Conservation (phyloP, 1,284 basidiomycete species). For the Trichosporon sp. region DNA sequence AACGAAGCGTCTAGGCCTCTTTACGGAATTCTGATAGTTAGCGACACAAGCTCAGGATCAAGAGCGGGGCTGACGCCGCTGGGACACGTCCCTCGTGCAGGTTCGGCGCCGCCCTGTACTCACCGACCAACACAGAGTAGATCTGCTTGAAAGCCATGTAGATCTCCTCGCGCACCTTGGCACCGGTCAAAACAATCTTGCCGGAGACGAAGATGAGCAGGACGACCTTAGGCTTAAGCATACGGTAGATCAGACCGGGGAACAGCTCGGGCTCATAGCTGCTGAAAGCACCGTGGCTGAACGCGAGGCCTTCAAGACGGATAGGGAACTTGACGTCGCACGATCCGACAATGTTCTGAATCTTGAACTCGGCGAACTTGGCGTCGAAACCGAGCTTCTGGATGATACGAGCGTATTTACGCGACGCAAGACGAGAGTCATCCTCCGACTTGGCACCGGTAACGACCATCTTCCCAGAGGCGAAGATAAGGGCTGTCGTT, state of each 20-base stretch:
- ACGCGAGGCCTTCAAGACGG: slow-evolving; percentile 94
- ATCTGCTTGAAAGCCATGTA: slow-evolving; percentile 99
- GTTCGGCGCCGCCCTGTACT: slow-evolving; percentile 25
- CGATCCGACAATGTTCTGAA: slow-evolving; percentile 98
- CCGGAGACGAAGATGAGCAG: slow-evolving; percentile 98
- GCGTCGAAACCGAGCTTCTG: slow-evolving; percentile 99
- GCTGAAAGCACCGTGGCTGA: slow-evolving; percentile 97
- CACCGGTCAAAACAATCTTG: slow-evolving; percentile 98
- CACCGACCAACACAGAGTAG: slow-evolving; percentile 78
- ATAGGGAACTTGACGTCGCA: slow-evolving; percentile 99
- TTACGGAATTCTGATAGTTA: slow-evolving; percentile 48
- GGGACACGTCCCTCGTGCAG: not conserved
- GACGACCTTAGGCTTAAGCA: slow-evolving; percentile 99
- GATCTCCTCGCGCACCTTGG: slow-evolving; percentile 99
- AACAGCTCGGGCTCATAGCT: slow-evolving; percentile 98
- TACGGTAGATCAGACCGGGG: slow-evolving; percentile 98
- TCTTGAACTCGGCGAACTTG: slow-evolving; percentile 99
- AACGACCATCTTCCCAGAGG: slow-evolving; percentile 99
- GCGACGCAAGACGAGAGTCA: slow-evolving; percentile 91
- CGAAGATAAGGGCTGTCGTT: slow-evolving; percentile 98
- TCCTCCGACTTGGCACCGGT: slow-evolving; percentile 99
- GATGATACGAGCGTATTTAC: slow-evolving; percentile 99
- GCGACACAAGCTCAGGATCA: slow-evolving; percentile 24
- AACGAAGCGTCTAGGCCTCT: slow-evolving; percentile 39
- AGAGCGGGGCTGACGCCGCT: not conserved